Base-by-base conservation (phyloP, 129 eudicot genomes). In the Erigeron canadensis region DNA sequence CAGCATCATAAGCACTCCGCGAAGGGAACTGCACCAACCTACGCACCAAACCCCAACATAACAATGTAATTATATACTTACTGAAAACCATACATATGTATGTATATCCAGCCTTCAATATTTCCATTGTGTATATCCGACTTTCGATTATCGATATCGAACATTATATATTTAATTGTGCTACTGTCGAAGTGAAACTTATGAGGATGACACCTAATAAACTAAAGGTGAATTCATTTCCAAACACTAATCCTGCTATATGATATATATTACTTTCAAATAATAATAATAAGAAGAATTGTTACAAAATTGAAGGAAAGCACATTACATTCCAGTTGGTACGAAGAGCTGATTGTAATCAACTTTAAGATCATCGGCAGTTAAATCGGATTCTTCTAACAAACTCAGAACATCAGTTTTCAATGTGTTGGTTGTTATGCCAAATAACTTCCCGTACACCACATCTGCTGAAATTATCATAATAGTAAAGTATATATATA, bases 11-110 rank as follows among this genome's bases (percentile, higher is more conserved):
- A 5, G 79, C 85, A 56, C 46, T 16, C 57, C 28, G 62, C n/a
- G 96, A 81, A 34, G 95, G 69, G 45, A 92, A 92, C 56, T 80
- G 89, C 77, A 89, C 58, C 77, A 92, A 10, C 89, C 98, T 92
- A 86, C 71, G 70, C 66, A 81, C 43, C 39, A 63, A 28, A 41
- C n/a, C 17, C 45, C 72, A 76, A 62, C 42, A 44, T 9, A 12
- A 47, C 44, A 48, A 39, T 67, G 65, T 45, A 21, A 77, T 39
- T 48, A 39, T 19, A 58, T 45, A 77, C 11, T 19, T 6, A 28
- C 34, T 28, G 3, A 28, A 28, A 28, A 3, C 34, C 34, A 28
- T 28, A 28, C 3, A 28, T 23, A 23, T 23, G 2, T 23, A 23
- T 23, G 2, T 23, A 23, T n/a, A n/a, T n/a, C n/a, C n/a, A n/a